Evolutionary conservation across 345 rosid genomes (phyloP).

Genomic region (Iberis pinnata): DNA sequence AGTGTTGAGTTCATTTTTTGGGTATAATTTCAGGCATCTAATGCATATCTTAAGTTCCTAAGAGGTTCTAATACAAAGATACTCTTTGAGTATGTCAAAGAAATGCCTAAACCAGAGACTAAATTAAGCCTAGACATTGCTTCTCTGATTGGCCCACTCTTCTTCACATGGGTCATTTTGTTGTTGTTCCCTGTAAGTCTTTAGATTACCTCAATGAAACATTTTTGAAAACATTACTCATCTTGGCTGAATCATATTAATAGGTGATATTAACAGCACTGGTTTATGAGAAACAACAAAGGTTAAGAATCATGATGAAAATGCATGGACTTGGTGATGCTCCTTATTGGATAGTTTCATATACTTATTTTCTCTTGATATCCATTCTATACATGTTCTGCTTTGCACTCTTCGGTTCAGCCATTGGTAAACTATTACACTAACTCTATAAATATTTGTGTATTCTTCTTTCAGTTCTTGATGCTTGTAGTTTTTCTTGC

Average conservation of each 20-base stretch:
- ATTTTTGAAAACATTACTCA: background rate
- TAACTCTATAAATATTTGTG: background rate
- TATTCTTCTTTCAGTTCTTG: background rate
- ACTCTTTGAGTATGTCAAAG: conserved; percentile 62
- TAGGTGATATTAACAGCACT: conserved; percentile 68
- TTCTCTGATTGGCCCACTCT: conserved; percentile 74
- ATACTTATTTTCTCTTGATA: conserved; percentile 61
- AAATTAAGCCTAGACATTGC: conserved; percentile 49
- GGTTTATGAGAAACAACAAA: conserved; percentile 81
- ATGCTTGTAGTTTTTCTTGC: conserved; percentile 25
- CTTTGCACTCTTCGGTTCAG: conserved; percentile 70
- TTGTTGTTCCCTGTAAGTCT: conserved; percentile 82
- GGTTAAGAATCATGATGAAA: conserved; percentile 90
- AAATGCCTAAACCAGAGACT: conserved; percentile 63
- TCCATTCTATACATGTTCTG: conserved; percentile 65
- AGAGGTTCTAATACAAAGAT: conserved; percentile 50
- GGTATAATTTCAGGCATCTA: conserved; percentile 52
- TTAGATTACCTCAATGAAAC: background rate
- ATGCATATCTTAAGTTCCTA: conserved; percentile 64
- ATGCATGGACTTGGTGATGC: conserved; percentile 98
- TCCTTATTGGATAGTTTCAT: conserved; percentile 88
- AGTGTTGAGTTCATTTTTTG: background rate
- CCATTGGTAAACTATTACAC: conserved; percentile 43
- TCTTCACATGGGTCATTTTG: conserved; percentile 46
- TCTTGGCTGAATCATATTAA: conserved; percentile 6